Percentiles rank a stretch among this genome's conserved stretches.
These are phyloP conservation scores for Entoloma clypeatum DNA, from an alignment of 1,284 basidiomycete genomes.

Conservation along the genomic window DNA sequence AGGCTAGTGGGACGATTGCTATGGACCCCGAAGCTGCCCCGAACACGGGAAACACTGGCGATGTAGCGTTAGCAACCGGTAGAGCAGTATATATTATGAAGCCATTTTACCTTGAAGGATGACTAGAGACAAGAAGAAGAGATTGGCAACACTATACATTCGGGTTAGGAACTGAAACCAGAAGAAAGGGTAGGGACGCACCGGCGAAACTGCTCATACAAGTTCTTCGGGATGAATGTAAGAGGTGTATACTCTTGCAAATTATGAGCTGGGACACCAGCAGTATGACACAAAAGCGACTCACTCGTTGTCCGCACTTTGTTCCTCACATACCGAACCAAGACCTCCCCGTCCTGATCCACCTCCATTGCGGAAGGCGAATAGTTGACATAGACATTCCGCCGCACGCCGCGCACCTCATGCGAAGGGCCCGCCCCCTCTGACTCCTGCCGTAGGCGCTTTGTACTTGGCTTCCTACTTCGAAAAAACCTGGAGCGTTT, in stretches of 20 bases:
- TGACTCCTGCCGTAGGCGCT: conserved; percentile 39
- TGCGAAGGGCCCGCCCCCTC: conserved; percentile 24
- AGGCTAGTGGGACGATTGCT: conserved; percentile 83
- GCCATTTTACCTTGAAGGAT: conserved; percentile 69
- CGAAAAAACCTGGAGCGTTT: conserved; percentile 61
- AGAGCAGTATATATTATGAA: background rate
- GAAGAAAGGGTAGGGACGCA: conserved; percentile 28
- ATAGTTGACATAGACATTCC: conserved; percentile 81
- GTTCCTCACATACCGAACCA: conserved; percentile 79
- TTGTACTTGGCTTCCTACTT: conserved; percentile 38
- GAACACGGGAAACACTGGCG: conserved; percentile 78
- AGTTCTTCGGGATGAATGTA: conserved; percentile 92
- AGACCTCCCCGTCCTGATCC: conserved; percentile 73
- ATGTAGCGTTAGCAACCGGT: conserved; percentile 10
- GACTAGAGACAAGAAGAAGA: conserved; percentile 87
- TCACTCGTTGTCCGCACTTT: conserved; percentile 92
- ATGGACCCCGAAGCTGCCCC: conserved; percentile 84
- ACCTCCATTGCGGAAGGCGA: conserved; percentile 63
- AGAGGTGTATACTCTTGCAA: conserved; percentile 81
- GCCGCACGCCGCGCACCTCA: conserved; percentile 51
- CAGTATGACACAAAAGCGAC: conserved; percentile 31
- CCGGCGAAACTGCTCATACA: conserved; percentile 89
- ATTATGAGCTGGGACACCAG: conserved; percentile 16
- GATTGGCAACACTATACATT: conserved; percentile 72
- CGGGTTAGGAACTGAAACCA: conserved; percentile 12